Percentiles rank a stretch among this genome's conserved stretches.
Evolutionary conservation across 495 filamentous ascomycete species (phyloP).

Genomic region (Annulohypoxylon nitens): DNA sequence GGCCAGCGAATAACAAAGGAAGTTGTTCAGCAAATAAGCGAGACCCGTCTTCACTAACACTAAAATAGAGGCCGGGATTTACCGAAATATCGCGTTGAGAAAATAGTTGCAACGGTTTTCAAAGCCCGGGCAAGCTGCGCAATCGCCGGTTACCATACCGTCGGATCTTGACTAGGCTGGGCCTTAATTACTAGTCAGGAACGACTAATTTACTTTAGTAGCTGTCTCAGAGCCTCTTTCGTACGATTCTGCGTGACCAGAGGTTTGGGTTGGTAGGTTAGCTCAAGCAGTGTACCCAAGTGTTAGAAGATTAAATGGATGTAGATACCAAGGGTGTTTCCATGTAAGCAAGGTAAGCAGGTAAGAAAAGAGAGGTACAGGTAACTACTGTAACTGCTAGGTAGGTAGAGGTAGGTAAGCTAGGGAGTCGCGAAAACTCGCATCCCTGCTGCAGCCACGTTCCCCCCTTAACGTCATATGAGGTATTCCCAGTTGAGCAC

Average conservation of each 20-base stretch:
- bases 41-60: neutral
- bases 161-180: conserved; percentile 37
- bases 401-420: neutral
- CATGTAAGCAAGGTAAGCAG: neutral
- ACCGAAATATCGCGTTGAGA: conserved; percentile 26
- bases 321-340: neutral
- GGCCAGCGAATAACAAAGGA: neutral
- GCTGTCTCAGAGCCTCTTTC: conserved; percentile 35
- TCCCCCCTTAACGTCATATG: conserved; percentile 28
- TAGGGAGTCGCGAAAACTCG: conserved; percentile 16
- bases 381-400: no score
- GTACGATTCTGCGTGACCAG: conserved; percentile 22
- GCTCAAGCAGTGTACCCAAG: neutral
- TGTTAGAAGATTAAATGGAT: conserved; percentile 11
- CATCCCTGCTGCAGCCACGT: conserved; percentile 38
- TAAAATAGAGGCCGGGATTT: conserved; percentile 19
- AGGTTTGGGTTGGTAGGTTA: conserved; percentile 23
- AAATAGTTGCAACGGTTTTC: conserved; percentile 32
- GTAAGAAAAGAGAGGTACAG: neutral
- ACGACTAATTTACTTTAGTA: conserved; percentile 21
- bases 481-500: conserved; percentile 16
- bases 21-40: neutral
- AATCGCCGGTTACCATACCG: conserved; percentile 36
- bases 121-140: conserved; percentile 31
- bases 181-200: conserved; percentile 40